phyloP scores from a whole-genome alignment of 148 eudicot genomes.

The Drosera capensis region DNA sequence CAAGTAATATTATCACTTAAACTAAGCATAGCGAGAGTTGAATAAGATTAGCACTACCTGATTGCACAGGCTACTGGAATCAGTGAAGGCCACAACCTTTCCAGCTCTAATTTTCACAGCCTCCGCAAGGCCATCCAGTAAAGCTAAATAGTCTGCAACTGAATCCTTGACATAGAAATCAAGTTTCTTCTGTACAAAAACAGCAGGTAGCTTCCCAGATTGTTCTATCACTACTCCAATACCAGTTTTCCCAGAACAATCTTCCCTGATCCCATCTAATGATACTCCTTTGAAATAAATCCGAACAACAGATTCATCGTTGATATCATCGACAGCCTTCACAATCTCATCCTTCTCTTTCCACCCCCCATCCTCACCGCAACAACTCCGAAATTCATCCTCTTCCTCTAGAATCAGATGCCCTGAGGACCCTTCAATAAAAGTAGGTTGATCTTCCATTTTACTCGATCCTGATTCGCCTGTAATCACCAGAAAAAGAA shows the following conservation, averaged over 20 bases:
- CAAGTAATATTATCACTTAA: neutral
- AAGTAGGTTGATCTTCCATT: constrained; percentile 22
- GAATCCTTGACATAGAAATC: constrained; percentile 58
- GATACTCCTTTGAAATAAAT: constrained; percentile 68
- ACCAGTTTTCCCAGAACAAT: constrained; percentile 41
- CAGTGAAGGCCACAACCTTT: constrained; percentile 40
- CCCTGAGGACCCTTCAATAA: constrained; percentile 3
- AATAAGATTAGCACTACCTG: constrained; percentile 30
- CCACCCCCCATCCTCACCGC: constrained; percentile 35
- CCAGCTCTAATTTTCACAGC: constrained; percentile 24
- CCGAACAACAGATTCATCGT: constrained; percentile 32
- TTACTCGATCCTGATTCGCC: no score
- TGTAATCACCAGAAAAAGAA: no score
- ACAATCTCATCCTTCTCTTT: constrained; percentile 26
- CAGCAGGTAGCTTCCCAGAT: constrained; percentile 13
- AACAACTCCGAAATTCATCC: constrained; percentile 66
- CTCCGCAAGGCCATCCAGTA: constrained; percentile 56
- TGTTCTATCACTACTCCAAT: constrained; percentile 66
- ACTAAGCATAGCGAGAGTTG: neutral
- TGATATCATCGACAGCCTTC: constrained; percentile 3
- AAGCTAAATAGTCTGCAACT: constrained; percentile 63
- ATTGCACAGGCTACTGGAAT: constrained; percentile 39
- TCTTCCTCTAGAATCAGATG: constrained; percentile 56
- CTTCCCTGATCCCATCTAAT: constrained; percentile 27
- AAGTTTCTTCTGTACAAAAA: constrained; percentile 65